Conservation (phyloP, 2,329 filamentous ascomycete genomes). For the Penicillium sp. region DNA sequence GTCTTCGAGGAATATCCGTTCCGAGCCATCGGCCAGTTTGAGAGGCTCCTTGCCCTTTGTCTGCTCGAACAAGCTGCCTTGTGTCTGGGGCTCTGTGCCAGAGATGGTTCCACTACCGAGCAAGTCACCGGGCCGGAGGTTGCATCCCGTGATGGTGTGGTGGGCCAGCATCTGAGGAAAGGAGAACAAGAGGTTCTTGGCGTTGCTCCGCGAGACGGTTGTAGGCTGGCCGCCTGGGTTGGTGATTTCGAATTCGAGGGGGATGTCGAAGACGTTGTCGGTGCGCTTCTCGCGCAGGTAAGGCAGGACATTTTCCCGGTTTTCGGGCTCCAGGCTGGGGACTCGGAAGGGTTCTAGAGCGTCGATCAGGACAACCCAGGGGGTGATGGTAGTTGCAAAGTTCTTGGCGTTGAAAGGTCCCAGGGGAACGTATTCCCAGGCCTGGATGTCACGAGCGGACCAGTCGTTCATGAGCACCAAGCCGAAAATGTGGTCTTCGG, state of each 20-base stretch:
- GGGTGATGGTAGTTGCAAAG: constrained; percentile 66
- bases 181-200: constrained; percentile 63
- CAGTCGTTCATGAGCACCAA: constrained; percentile 79
- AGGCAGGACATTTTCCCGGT: constrained; percentile 48
- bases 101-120: constrained; percentile 72
- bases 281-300: constrained; percentile 56
- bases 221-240: constrained; percentile 44
- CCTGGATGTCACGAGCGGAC: constrained; percentile 73
- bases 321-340: constrained; percentile 45
- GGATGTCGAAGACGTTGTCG: constrained; percentile 58
- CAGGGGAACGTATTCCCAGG: constrained; percentile 74
- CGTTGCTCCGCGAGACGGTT: constrained; percentile 53
- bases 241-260: constrained; percentile 54
- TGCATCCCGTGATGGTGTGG: constrained; percentile 67
- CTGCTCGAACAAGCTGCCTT: constrained; percentile 65
- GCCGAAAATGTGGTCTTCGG: constrained; percentile 66
- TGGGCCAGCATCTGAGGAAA: constrained; percentile 77
- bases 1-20: constrained; percentile 63
- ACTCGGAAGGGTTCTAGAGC: constrained; percentile 61
- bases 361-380: constrained; percentile 70
- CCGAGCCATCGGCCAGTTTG: constrained; percentile 54
- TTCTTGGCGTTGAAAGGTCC: constrained; percentile 80
- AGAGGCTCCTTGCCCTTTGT: constrained; percentile 60
- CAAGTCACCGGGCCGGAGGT: constrained; percentile 63
- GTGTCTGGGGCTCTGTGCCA: constrained; percentile 48